A percentile compares a stretch with the other conserved stretches of the same genome.
These are phyloP conservation scores for Tetradesmus lagerheimii DNA, from an alignment of 139 green algal species.

Conservation along the genomic window DNA sequence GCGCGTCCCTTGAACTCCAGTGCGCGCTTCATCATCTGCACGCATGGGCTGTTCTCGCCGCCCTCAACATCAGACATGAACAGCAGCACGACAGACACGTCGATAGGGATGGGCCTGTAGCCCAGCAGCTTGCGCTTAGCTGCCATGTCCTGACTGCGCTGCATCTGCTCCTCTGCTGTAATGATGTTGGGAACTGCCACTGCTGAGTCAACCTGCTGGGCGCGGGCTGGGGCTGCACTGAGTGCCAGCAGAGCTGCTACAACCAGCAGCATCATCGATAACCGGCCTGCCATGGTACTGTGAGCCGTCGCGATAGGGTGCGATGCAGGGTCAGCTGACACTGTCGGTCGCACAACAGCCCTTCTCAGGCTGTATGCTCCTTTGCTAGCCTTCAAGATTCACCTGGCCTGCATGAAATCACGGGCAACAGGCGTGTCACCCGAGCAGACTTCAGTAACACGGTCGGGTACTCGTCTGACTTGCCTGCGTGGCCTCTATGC, in stretches of 20 bases:
- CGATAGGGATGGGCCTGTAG: conserved; percentile 40
- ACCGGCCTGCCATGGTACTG: background rate
- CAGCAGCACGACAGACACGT: conserved; percentile 43
- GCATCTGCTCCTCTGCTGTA: conserved; percentile 1
- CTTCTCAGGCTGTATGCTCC: background rate
- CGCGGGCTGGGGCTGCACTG: background rate
- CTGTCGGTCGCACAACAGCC: background rate
- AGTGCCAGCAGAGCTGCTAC: background rate
- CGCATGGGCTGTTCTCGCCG: conserved; percentile 39
- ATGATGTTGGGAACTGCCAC: background rate
- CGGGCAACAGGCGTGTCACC: background rate
- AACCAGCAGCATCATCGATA: background rate
- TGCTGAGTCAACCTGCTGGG: background rate
- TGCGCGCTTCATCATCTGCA: conserved; percentile 23
- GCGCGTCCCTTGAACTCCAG: conserved; percentile 32
- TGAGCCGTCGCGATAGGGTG: background rate
- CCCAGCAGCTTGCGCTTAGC: background rate
- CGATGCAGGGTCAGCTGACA: background rate
- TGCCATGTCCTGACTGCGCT: background rate
- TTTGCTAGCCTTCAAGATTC: background rate
- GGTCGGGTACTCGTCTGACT: background rate
- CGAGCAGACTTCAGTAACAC: background rate
- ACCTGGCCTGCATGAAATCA: background rate
- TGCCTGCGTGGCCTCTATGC: background rate
- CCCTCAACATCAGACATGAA: conserved; percentile 48